phyloP scores from a whole-genome alignment of 768 basidiomycete genomes.

The Pleurotus giganteus region DNA sequence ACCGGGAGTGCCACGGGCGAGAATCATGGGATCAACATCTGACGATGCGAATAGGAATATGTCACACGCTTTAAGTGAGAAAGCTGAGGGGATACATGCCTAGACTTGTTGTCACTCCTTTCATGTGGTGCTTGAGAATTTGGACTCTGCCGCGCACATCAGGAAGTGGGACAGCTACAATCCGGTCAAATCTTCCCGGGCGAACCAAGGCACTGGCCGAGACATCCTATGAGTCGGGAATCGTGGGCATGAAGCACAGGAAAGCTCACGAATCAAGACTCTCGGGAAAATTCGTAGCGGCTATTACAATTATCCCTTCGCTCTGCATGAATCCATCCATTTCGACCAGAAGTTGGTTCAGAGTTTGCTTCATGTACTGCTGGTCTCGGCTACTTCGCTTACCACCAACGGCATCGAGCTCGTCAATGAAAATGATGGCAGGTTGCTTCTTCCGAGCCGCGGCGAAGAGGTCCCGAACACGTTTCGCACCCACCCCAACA shows the following conservation, averaged over 20 bases:
- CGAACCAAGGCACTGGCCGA: conserved; percentile 80
- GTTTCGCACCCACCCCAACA: conserved; percentile 92
- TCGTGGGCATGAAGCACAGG: conserved; percentile 3
- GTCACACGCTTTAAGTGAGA: conserved; percentile 12
- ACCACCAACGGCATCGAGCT: conserved; percentile 90
- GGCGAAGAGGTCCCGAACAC: conserved; percentile 92
- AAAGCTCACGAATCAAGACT: conserved; percentile 79
- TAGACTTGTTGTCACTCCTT: conserved; percentile 61
- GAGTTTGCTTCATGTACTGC: conserved; percentile 89
- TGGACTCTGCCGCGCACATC: conserved; percentile 93
- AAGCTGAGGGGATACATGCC: conserved; percentile 33
- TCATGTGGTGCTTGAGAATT: conserved; percentile 91
- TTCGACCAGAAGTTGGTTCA: conserved; percentile 96
- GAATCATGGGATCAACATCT: conserved; percentile 83
- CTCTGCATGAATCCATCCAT: conserved; percentile 95
- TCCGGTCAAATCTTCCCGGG: conserved; percentile 94
- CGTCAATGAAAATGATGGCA: conserved; percentile 98
- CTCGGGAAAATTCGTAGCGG: conserved; percentile 97
- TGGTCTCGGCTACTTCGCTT: conserved; percentile 83
- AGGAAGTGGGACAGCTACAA: conserved; percentile 90
- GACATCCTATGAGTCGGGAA: conserved; percentile 8
- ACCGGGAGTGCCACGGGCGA: conserved; percentile 93
- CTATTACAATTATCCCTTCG: conserved; percentile 94
- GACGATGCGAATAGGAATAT: conserved; percentile 13
- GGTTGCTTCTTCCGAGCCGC: conserved; percentile 93